Percentiles rank a stretch among this genome's conserved stretches.
Evolutionary conservation across 441 rosid genomes (phyloP).

Genomic region (Pelargonium fulgidum): DNA sequence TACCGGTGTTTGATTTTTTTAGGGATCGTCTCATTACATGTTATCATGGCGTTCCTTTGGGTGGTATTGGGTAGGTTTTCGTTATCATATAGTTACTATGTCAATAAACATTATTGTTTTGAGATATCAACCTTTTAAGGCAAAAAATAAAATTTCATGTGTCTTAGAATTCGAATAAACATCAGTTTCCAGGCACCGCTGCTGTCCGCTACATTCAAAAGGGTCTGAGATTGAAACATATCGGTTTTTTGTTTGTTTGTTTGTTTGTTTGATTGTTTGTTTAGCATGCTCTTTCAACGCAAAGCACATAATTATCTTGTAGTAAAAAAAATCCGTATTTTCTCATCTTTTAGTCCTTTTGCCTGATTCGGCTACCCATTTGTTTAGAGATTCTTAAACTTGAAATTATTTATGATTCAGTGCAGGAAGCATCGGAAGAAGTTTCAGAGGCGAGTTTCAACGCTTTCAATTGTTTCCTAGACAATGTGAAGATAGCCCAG

Average conservation of each 20-base stretch:
- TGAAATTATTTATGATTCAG: not conserved
- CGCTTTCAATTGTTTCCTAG: slow-evolving; percentile 4
- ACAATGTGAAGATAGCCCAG: not conserved
- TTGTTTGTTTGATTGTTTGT: too few species aligned
- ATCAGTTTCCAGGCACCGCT: too few species aligned
- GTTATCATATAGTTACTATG: too few species aligned
- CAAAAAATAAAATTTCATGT: too few species aligned
- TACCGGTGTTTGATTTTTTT: not conserved
- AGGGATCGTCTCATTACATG: not conserved
- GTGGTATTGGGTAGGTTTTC: slow-evolving; percentile 4
- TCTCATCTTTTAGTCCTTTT: not conserved
- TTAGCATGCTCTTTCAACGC: too few species aligned
- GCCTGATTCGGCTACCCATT: not conserved
- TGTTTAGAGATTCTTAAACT: not conserved
- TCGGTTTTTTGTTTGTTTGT: too few species aligned
- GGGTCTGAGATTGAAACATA: too few species aligned
- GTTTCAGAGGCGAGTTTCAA: not conserved
- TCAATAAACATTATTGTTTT: too few species aligned
- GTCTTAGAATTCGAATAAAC: too few species aligned
- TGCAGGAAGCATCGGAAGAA: slow-evolving; percentile 6
- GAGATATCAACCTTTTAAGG: too few species aligned
- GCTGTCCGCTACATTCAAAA: too few species aligned
- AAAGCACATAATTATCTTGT: not conserved
- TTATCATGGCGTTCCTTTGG: not conserved
- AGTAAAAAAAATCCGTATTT: too few species aligned